Percentiles rank a stretch among this genome's conserved stretches.
Conservation (phyloP, 176 grass and related monocot genomes). For the Zoysia japonica region DNA sequence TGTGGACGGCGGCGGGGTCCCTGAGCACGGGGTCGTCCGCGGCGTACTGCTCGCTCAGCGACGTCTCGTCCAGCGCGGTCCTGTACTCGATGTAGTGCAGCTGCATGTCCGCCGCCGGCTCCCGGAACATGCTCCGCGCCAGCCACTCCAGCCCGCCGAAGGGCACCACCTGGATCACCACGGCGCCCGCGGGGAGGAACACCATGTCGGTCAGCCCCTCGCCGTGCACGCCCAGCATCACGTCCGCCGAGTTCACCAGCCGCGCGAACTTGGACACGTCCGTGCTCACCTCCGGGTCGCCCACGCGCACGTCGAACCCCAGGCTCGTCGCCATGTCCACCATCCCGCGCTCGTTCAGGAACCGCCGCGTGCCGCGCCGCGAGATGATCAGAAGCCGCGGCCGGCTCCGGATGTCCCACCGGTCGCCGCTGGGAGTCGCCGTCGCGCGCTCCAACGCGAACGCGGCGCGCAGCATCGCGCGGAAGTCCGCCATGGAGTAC, state of each 20-base stretch:
- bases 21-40: slow-evolving; percentile 68
- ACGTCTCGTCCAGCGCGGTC: slow-evolving; percentile 72
- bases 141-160: slow-evolving; percentile 86
- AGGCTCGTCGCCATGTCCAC: slow-evolving; percentile 69
- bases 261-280: slow-evolving; percentile 77
- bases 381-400: slow-evolving; percentile 65
- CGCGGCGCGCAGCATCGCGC: slow-evolving; percentile 52
- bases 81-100: slow-evolving; percentile 79
- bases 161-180: slow-evolving; percentile 87
- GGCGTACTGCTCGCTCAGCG: slow-evolving; percentile 71
- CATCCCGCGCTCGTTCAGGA: slow-evolving; percentile 71
- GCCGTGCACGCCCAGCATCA: slow-evolving; percentile 95
- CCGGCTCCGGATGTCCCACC: slow-evolving; percentile 59
- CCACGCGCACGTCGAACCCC: slow-evolving; percentile 69
- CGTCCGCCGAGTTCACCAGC: slow-evolving; percentile 92
- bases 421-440: slow-evolving; percentile 48
- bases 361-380: slow-evolving; percentile 39
- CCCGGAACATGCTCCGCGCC: slow-evolving; percentile 69
- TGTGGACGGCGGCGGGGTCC: slow-evolving; percentile 61
- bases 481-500: slow-evolving; percentile 61
- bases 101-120: slow-evolving; percentile 67
- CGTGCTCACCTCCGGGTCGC: slow-evolving; percentile 64
- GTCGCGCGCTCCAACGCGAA: slow-evolving; percentile 56
- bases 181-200: slow-evolving; percentile 83
- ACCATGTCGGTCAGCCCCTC: slow-evolving; percentile 93